phyloP scores from a whole-genome alignment of 2,329 filamentous ascomycete species.

The Pseudocercospora macadamiae region DNA sequence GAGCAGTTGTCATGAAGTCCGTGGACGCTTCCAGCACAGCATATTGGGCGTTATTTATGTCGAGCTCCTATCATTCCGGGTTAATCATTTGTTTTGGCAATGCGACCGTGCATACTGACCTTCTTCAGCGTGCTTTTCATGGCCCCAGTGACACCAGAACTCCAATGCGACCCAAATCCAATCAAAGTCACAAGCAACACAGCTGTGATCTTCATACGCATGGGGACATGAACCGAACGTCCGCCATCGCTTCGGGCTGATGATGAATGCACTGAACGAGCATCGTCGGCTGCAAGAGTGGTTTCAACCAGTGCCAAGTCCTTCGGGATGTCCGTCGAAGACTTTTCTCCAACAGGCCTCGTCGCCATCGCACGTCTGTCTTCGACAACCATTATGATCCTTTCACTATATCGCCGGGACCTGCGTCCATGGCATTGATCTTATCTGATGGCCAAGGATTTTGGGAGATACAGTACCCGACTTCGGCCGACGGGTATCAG shows the following conservation, averaged over 20 bases:
- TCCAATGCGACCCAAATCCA: slow-evolving; percentile 64
- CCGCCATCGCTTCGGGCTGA: slow-evolving; percentile 15
- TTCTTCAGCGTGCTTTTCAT: slow-evolving; percentile 66
- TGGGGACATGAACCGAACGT: slow-evolving; percentile 22
- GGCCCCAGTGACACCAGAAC: slow-evolving; percentile 61
- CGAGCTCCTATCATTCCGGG: slow-evolving; percentile 43
- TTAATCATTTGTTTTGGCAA: not conserved
- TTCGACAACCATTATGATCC: no score
- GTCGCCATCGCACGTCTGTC: no score
- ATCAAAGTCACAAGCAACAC: slow-evolving; percentile 58
- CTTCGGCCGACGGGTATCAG: not conserved
- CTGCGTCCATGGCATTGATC: no score
- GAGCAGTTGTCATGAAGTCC: slow-evolving; percentile 62
- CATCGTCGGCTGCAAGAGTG: slow-evolving; percentile 13
- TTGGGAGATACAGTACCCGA: not conserved
- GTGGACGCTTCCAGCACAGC: slow-evolving; percentile 63
- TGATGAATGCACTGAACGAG: slow-evolving; percentile 5
- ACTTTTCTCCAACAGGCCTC: no score
- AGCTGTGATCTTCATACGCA: slow-evolving; percentile 45
- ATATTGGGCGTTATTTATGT: slow-evolving; percentile 64
- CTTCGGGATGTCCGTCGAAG: not conserved
- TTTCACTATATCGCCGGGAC: no score
- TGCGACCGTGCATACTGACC: slow-evolving; percentile 18
- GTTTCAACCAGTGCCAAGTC: not conserved
- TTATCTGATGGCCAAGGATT: not conserved